Evolutionary conservation across 768 basidiomycete species (phyloP).

Genomic region (Royoungia palumana): DNA sequence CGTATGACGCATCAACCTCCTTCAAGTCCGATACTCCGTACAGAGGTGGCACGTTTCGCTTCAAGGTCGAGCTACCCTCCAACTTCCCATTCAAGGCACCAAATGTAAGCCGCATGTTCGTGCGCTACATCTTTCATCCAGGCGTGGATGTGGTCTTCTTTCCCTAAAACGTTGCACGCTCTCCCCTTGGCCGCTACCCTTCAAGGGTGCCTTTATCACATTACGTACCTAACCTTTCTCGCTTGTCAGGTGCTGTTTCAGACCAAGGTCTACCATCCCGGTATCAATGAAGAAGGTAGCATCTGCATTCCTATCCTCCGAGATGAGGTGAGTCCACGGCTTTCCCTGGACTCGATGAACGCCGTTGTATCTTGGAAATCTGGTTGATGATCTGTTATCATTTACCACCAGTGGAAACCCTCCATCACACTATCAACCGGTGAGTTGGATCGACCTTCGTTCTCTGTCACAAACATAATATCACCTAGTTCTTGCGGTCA

Average conservation of each 20-base stretch:
- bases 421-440: conserved; percentile 70
- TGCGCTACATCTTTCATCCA: conserved; percentile 2
- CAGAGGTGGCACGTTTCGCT: conserved; percentile 76
- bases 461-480: conserved; percentile 7
- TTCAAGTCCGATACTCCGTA: conserved; percentile 74
- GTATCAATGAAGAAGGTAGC: conserved; percentile 83
- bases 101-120: conserved; percentile 41
- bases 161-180: conserved; percentile 20
- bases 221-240: conserved; percentile 19
- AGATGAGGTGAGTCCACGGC: conserved; percentile 60
- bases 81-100: conserved; percentile 89
- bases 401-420: conserved; percentile 71
- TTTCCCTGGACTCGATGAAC: neutral
- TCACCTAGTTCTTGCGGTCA: conserved; percentile 60
- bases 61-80: conserved; percentile 67
- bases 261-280: conserved; percentile 88
- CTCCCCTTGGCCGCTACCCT: neutral
- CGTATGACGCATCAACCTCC: neutral
- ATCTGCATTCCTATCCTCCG: conserved; percentile 83
- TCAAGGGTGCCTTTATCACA: neutral
- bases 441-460: conserved; percentile 27
- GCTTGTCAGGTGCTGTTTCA: conserved; percentile 66
- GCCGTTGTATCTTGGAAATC: neutral
- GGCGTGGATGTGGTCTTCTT: neutral
- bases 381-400: conserved; percentile 2